phyloP scores from a whole-genome alignment of 2,329 filamentous ascomycete species.

The Claviceps spartinae region DNA sequence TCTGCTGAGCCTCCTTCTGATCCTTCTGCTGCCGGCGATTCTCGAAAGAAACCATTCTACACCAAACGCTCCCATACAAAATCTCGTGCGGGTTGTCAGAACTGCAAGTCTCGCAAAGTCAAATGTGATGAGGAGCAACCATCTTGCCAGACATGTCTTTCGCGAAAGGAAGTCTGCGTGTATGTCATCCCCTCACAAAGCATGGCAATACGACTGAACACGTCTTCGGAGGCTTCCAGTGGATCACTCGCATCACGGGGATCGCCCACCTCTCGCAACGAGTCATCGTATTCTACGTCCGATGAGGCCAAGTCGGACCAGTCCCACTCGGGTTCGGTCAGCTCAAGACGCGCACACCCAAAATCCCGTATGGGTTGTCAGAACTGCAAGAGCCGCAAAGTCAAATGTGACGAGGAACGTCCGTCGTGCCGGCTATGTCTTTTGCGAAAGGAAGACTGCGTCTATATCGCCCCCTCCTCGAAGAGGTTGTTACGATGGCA shows the following conservation, averaged over 20 bases:
- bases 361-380: slow-evolving; percentile 40
- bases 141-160: slow-evolving; percentile 33
- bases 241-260: neutral
- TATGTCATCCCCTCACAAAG: slow-evolving; percentile 21
- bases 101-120: slow-evolving; percentile 41
- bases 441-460: slow-evolving; percentile 32
- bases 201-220: slow-evolving; percentile 5
- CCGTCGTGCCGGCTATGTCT: slow-evolving; percentile 37
- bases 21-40: neutral
- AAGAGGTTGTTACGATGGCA: neutral
- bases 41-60: slow-evolving; percentile 16
- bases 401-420: slow-evolving; percentile 39
- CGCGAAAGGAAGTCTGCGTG: slow-evolving; percentile 33
- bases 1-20: neutral
- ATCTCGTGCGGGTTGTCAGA: slow-evolving; percentile 37
- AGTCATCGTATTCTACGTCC: neutral
- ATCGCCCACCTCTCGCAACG: neutral
- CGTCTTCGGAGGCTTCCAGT: neutral
- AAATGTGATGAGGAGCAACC: slow-evolving; percentile 41
- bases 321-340: neutral
- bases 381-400: slow-evolving; percentile 41
- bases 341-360: slow-evolving; percentile 37
- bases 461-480: slow-evolving; percentile 21
- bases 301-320: neutral
- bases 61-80: slow-evolving; percentile 42